Evolutionary conservation across 2,329 filamentous ascomycete species (phyloP), one percentile per base, ranked within the genome.

Genomic region (Neonectria ditissima): DNA sequence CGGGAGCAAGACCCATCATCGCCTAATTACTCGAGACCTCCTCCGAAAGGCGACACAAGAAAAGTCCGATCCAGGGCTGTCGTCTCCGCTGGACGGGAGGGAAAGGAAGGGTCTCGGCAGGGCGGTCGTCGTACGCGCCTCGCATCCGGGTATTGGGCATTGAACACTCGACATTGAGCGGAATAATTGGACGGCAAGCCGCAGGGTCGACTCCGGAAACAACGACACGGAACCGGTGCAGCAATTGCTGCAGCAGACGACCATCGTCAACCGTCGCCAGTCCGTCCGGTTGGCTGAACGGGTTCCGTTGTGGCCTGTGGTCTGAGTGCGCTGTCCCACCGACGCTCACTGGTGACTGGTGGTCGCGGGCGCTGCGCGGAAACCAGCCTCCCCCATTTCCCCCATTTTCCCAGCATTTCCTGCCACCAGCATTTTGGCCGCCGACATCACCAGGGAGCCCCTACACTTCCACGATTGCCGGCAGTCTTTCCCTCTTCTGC

Each of bases 381-480:
- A 44, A 54, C 66, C 67, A 66, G 54, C 71, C 72, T 67, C 65
- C 60, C 64, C 51, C 52, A 60, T 64, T 65, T 67, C 65, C 60
- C 64, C 51, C 52, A 60, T 64, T 65, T 67, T 68, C 52, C 62
- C 65, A 56, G 24, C 65, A 63, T 65, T 62, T 70, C 62, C 69
- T 71, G 74, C 74, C 74, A 76, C 74, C 74, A 73, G 50, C 62
- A 69, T 76, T 76, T 76, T 68, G 73, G 70, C 73, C 72, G 72
- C 69, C 4, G 24, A 26, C 24, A 26, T 6, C 24, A 26, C 24
- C 24, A 75, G 68, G 72, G 67, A 63, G 62, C 54, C 66, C 67
- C 61, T 57, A 55, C 69, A 64, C 63, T 65, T 66, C 50, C 47
- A 28, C 39, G 37, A 45, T 52, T 56, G 45, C 51, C 22, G 43